These are phyloP conservation scores for Termitomyces sp. DNA, from an alignment of 1,284 basidiomycete genomes.

Conservation along the genomic window DNA sequence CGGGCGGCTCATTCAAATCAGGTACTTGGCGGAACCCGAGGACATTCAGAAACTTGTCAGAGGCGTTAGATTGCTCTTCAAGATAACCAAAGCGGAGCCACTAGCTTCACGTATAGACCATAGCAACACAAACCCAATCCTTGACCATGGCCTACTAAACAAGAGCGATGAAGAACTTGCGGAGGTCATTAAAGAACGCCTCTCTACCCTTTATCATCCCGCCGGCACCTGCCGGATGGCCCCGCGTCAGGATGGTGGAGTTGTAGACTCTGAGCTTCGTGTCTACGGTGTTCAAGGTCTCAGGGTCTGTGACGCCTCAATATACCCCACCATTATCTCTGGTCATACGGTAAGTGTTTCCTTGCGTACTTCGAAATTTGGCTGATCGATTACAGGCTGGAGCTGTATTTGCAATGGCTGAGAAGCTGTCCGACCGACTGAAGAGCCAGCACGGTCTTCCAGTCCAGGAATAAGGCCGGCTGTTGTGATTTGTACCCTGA, in stretches of 20 bases:
- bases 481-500: conserved; percentile 33
- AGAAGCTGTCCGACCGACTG: conserved; percentile 60
- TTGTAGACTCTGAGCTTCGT: conserved; percentile 32
- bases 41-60: conserved; percentile 53
- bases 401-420: conserved; percentile 52
- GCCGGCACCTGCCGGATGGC: conserved; percentile 58
- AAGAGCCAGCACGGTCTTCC: conserved; percentile 30
- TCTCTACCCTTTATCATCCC: conserved; percentile 49
- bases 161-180: conserved; percentile 40
- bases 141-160: conserved; percentile 38
- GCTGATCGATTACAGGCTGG: conserved; percentile 38
- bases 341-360: conserved; percentile 35
- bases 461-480: background rate
- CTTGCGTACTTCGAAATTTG: background rate
- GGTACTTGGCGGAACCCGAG: conserved; percentile 51
- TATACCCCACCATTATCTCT: conserved; percentile 53
- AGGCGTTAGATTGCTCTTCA: conserved; percentile 44
- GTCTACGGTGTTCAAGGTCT: conserved; percentile 36
- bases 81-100: conserved; percentile 46
- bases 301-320: conserved; percentile 56
- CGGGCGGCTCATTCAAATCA: conserved; percentile 21
- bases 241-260: conserved; percentile 34
- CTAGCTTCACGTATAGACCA: conserved; percentile 44
- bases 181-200: conserved; percentile 37
- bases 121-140: conserved; percentile 27